A percentile compares a stretch with the other conserved stretches of the same genome.
These are phyloP conservation scores for Jatropha podagrica DNA, from an alignment of 441 rosid species.

Conservation along the genomic window DNA sequence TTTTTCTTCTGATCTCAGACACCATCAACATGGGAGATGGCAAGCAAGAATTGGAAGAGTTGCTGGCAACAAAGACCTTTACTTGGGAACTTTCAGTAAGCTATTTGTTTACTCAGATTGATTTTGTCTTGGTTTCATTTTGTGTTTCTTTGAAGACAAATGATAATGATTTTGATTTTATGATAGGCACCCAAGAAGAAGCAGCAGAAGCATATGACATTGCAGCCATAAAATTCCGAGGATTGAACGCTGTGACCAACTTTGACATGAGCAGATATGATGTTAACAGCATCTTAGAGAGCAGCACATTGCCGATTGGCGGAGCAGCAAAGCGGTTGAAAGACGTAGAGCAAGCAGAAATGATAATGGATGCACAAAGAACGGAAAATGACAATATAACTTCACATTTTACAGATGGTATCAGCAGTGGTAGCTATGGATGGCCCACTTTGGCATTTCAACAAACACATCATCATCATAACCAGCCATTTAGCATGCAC, in stretches of 20 bases:
- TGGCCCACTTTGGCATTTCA: slow-evolving; percentile 58
- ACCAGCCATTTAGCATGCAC: slow-evolving; percentile 32
- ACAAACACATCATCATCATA: slow-evolving; percentile 27
- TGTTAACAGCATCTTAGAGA: slow-evolving; percentile 79
- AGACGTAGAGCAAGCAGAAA: slow-evolving; percentile 44
- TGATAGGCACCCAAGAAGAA: slow-evolving; percentile 89
- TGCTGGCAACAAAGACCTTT: slow-evolving; percentile 97
- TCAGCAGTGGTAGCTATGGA: slow-evolving; percentile 23
- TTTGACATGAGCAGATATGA: slow-evolving; percentile 91
- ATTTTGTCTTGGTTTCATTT: no score
- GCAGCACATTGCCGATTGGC: slow-evolving; percentile 80
- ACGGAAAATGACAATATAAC: slow-evolving; percentile 15
- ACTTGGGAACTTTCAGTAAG: slow-evolving; percentile 92
- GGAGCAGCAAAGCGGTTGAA: slow-evolving; percentile 73
- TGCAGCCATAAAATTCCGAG: slow-evolving; percentile 93
- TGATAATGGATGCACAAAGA: slow-evolving; percentile 19
- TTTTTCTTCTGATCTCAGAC: slow-evolving; percentile 38
- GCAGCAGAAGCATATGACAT: slow-evolving; percentile 98
- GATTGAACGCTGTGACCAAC: slow-evolving; percentile 89
- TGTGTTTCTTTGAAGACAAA: no score
- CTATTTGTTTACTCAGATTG: background rate
- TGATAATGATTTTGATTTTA: background rate
- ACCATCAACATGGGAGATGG: slow-evolving; percentile 98
- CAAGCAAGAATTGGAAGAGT: slow-evolving; percentile 98
- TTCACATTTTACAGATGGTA: slow-evolving; percentile 30